A percentile compares a stretch with the other conserved stretches of the same genome.
Evolutionary conservation across 768 basidiomycete genomes (phyloP).

Genomic region (Boletus tylopilopsis): DNA sequence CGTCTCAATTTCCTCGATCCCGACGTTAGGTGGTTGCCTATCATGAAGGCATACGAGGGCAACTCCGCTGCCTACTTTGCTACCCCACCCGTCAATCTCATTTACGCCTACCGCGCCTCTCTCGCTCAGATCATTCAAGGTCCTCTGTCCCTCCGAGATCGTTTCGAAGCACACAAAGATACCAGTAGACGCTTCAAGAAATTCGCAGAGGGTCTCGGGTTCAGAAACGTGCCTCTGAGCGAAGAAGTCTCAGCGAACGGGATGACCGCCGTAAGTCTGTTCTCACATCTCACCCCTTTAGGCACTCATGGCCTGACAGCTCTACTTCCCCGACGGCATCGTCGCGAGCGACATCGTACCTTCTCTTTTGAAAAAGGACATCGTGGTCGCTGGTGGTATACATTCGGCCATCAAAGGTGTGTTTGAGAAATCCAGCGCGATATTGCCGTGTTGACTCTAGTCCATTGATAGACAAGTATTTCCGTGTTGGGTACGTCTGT

Average conservation of each 20-base stretch:
- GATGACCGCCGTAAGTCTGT: slow-evolving; percentile 75
- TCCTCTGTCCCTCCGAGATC: slow-evolving; percentile 65
- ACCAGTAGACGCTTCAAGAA: slow-evolving; percentile 67
- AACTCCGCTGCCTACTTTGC: slow-evolving; percentile 88
- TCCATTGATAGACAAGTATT: slow-evolving; percentile 64
- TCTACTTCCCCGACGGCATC: slow-evolving; percentile 85
- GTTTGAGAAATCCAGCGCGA: slow-evolving; percentile 12
- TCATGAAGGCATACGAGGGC: slow-evolving; percentile 91
- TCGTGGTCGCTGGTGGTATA: slow-evolving; percentile 87
- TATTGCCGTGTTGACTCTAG: slow-evolving; percentile 5
- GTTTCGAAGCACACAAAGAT: slow-evolving; percentile 72
- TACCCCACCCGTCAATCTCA: slow-evolving; percentile 91
- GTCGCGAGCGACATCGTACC: slow-evolving; percentile 73
- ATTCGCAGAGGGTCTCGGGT: slow-evolving; percentile 60
- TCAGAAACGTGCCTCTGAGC: slow-evolving; percentile 66
- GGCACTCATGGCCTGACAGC: slow-evolving; percentile 28
- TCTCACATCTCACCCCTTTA: not conserved
- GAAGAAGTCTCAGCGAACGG: slow-evolving; percentile 78
- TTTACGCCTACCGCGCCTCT: slow-evolving; percentile 87
- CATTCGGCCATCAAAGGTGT: slow-evolving; percentile 80
- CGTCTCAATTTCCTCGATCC: not conserved
- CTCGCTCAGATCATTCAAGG: slow-evolving; percentile 65
- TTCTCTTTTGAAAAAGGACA: slow-evolving; percentile 60
- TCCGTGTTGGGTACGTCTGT: slow-evolving; percentile 73
- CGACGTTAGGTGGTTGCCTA: slow-evolving; percentile 70